Percentiles rank a stretch among this genome's conserved stretches.
Evolutionary conservation across 306 rosid species (phyloP).

Genomic region (Purshia tridentata): DNA sequence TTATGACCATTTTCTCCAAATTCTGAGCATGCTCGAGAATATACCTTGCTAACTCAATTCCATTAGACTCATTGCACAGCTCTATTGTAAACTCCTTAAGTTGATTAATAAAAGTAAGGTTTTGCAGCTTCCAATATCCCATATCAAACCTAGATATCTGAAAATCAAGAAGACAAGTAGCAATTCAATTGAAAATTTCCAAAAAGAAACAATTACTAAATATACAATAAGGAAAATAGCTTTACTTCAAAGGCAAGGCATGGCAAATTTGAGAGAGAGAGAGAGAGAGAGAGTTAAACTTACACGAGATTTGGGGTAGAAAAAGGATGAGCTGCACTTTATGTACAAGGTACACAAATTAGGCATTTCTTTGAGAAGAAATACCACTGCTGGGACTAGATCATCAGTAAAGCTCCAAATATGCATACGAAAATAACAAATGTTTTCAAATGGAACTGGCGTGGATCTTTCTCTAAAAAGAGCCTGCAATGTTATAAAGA

Average conservation of each 20-base stretch:
- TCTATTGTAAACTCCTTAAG: neutral
- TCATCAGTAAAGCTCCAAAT: neutral
- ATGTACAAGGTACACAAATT: neutral
- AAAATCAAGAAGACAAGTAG: neutral
- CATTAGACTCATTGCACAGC: neutral
- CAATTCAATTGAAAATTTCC: neutral
- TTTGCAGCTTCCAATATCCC: slow-evolving; percentile 1
- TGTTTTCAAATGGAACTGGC: neutral
- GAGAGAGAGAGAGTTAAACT: neutral
- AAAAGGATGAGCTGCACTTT: neutral
- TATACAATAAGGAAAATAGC: neutral
- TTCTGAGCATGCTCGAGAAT: neutral
- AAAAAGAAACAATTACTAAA: neutral
- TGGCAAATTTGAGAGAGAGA: neutral
- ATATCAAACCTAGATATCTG: neutral
- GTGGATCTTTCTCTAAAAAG: neutral
- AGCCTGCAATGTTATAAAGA: neutral
- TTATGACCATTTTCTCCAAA: slow-evolving; percentile 6
- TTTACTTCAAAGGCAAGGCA: neutral
- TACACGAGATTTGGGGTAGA: neutral
- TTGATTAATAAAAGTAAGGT: neutral
- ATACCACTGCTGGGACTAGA: neutral
- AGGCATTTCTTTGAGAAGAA: neutral
- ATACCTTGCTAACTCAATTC: neutral
- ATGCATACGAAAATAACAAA: neutral